These are phyloP conservation scores for Cutaneotrichosporon mucoides DNA, from an alignment of 1,284 basidiomycete genomes.

Conservation along the genomic window DNA sequence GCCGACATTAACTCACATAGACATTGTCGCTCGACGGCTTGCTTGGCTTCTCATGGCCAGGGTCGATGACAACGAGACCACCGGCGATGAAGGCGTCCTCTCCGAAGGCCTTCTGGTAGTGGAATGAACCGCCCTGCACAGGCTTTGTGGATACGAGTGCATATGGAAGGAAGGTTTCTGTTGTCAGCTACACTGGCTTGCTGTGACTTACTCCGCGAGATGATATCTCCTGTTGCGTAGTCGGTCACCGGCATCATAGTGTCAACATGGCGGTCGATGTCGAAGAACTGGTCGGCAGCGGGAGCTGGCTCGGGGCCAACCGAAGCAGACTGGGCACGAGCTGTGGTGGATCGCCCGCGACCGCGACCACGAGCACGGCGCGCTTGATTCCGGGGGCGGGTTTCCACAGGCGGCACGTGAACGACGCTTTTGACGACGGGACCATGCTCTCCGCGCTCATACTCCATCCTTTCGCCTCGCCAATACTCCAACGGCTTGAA, in stretches of 20 bases:
- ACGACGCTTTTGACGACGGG: constrained; percentile 78
- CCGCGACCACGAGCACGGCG: too few relatives aligned
- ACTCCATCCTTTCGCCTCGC: constrained; percentile 86
- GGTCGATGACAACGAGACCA: constrained; percentile 67
- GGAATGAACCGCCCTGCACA: constrained; percentile 59
- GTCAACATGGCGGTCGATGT: constrained; percentile 79
- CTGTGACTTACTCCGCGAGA: constrained; percentile 60
- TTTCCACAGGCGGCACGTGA: constrained; percentile 1
- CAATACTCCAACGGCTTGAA: constrained; percentile 83
- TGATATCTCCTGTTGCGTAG: constrained; percentile 61
- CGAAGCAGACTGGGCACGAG: neutral
- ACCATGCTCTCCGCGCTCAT: constrained; percentile 59
- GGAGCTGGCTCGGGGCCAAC: constrained; percentile 38
- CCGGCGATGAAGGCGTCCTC: constrained; percentile 90
- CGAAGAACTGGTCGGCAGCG: constrained; percentile 35
- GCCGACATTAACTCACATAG: constrained; percentile 62
- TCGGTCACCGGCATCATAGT: constrained; percentile 66
- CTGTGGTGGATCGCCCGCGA: too few relatives aligned
- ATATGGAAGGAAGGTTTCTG: constrained; percentile 37
- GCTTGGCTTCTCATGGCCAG: constrained; percentile 65
- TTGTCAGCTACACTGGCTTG: neutral
- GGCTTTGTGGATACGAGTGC: constrained; percentile 59
- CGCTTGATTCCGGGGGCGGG: too few relatives aligned
- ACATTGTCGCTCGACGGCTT: constrained; percentile 92
- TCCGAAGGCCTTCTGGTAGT: constrained; percentile 91